phyloP scores from a whole-genome alignment of 1,284 basidiomycete genomes.

The Inonotus obliquus region DNA sequence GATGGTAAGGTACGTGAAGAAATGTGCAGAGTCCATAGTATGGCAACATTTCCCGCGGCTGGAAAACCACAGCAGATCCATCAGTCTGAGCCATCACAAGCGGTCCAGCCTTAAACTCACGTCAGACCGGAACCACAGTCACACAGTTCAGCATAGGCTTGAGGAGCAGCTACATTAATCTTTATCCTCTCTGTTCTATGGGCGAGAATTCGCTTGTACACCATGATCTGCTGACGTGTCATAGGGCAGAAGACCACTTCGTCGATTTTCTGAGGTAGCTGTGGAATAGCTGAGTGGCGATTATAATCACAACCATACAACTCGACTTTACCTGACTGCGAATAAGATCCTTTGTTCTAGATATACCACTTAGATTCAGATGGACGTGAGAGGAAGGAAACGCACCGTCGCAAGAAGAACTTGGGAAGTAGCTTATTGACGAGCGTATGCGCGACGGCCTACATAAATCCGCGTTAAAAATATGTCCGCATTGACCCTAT shows the following conservation, averaged over 20 bases:
- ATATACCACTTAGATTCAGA: conserved; percentile 1
- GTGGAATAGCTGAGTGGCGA: background rate
- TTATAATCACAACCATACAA: background rate
- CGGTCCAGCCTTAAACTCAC: conserved; percentile 32
- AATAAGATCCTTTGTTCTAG: conserved; percentile 79
- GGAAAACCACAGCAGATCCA: conserved; percentile 12
- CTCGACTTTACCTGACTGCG: conserved; percentile 50
- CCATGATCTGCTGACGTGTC: conserved; percentile 57
- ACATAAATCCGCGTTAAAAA: background rate
- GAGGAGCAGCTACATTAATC: background rate
- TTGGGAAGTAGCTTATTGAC: conserved; percentile 64
- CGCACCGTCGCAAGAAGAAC: conserved; percentile 73
- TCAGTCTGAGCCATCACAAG: background rate
- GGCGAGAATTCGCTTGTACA: conserved; percentile 68
- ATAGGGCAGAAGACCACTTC: conserved; percentile 88
- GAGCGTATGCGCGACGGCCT: conserved; percentile 56
- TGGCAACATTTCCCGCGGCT: conserved; percentile 67
- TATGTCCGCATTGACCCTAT: background rate
- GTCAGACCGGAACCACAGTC: conserved; percentile 57
- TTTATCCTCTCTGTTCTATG: conserved; percentile 51
- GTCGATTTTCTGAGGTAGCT: conserved; percentile 81
- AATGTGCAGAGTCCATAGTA: conserved; percentile 52
- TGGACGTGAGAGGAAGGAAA: background rate
- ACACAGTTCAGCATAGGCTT: conserved; percentile 64
- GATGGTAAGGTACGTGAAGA: conserved; percentile 72